Base-by-base conservation (phyloP, 257 asterid genomes). In the Solanum boliviense region DNA sequence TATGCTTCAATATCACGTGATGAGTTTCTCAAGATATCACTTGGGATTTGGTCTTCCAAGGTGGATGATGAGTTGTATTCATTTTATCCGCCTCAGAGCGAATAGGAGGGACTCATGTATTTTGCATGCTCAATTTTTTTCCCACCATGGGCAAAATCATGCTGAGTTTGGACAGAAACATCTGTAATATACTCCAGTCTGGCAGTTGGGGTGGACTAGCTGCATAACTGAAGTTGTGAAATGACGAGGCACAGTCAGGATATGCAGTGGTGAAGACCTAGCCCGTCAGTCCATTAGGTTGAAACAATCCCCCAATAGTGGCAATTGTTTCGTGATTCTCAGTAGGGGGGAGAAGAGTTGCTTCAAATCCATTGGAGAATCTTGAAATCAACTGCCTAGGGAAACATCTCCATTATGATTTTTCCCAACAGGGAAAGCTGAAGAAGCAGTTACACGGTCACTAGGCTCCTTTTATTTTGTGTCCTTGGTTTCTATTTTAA, bases 181-280 rank as follows among this genome's bases (percentile, higher is more conserved):
- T 85, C 92, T 68, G 87, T 84, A 88, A 85, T 46, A 84, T 25
- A 87, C 86, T 89, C 93, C 93, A 89, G 86, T 52, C 87, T 27
- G 93, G 91, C 85, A 90, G 88, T 87, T 90, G 90, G 27, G 91
- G 88, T 62, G 89, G 48, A 58, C 90, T 70, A 83, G 93, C 83
- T 82, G 93, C 78, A 78, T 87, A 86, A 62, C 86, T 89, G 83
- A 91, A 87, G 88, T 86, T 88, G 78, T 60, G 90, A 89, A 90
- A 94, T 88, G 94, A 68, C 56, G 86, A 68, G 58, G 84, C 89
- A 88, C 74, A 21, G 44, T 52, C 91, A 52, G 89, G 44, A 76
- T 74, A 13, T 48, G 91, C 62, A n/a, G 88, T 35, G 31, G 75
- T 62, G 56, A 62, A 41, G 87, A 65, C 72, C 60, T 71, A 52